Base-by-base conservation (phyloP, 2,329 filamentous ascomycete genomes). In the Thermothelomyces thermophilus region DNA sequence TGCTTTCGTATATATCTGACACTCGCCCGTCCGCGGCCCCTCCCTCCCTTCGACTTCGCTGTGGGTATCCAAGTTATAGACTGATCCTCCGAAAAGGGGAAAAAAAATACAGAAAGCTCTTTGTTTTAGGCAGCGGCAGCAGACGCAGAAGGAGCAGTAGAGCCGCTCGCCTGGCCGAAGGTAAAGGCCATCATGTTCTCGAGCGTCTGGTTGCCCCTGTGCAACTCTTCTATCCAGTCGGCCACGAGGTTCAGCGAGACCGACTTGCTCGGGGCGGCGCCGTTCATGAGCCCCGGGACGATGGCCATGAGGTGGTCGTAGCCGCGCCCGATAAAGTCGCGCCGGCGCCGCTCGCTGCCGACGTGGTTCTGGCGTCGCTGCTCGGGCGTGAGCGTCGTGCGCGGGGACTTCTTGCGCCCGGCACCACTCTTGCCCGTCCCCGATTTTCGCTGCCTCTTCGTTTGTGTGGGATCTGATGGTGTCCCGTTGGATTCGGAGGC, bases 331-430 rank as follows among this genome's bases (percentile, higher is more conserved):
- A 91, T 91, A 41, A 90, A 72, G 22, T 87, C 88, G 41, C 89
- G 77, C 30, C 90, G 79, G 67, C 93, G 94, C 68, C 95, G 87
- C 64, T 94, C 89, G 46, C 88, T 93, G 46, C 83, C 76, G 56
- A 95, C 93, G 63, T 94, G 88, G 58, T 95, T 95, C 61, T 83
- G 84, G 40, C 87, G 76, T 67, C 91, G 93, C 66, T 93, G 86
- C 53, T 86, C 83, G 58, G 91, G 86, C 0, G 82, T 80, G 3
- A 93, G 81, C 59, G 95, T 95, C 63, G 83, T 84, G 22, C 85
- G 70, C 2, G 73, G 63, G 2, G 69, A 51, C 59, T 82, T 82
- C n/a, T 45, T 56, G 24, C 9, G 58, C 64, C 34, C 62, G 68
- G n/a, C 56, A 22, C 16, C 22, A 20, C 10, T 28, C 34, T 16